These are phyloP conservation scores for Fusarium newnesense DNA, from an alignment of 2,329 filamentous ascomycete species.

Conservation along the genomic window DNA sequence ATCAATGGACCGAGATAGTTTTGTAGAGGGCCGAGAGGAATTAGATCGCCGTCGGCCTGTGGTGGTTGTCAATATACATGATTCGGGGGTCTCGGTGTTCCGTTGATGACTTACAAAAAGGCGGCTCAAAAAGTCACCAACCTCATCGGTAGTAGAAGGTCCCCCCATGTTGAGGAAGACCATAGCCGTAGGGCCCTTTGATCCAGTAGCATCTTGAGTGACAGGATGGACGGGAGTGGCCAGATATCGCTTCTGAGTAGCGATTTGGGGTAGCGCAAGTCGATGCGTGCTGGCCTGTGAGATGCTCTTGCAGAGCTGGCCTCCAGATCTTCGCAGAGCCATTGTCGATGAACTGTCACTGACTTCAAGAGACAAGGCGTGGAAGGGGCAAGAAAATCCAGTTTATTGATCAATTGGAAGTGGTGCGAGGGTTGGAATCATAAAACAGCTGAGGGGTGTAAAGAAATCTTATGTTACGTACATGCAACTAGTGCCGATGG, in stretches of 20 bases:
- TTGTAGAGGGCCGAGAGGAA: constrained; percentile 93
- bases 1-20: constrained; percentile 91
- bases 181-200: constrained; percentile 91
- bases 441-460: constrained; percentile 32
- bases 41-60: constrained; percentile 91
- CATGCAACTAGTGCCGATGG: constrained; percentile 25
- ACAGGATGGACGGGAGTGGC: constrained; percentile 73
- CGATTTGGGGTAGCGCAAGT: constrained; percentile 45
- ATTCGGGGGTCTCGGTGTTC: neutral
- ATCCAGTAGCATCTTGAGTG: constrained; percentile 77
- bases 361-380: neutral
- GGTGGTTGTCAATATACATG: constrained; percentile 23
- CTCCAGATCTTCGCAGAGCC: constrained; percentile 47
- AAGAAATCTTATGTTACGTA: constrained; percentile 32
- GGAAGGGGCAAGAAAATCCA: neutral
- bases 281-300: constrained; percentile 42
- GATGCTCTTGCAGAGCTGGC: constrained; percentile 45
- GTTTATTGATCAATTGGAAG: constrained; percentile 26
- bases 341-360: constrained; percentile 36
- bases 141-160: constrained; percentile 87
- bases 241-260: constrained; percentile 47
- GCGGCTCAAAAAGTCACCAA: constrained; percentile 87
- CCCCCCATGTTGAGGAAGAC: constrained; percentile 99
- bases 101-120: constrained; percentile 78
- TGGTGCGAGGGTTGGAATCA: constrained; percentile 30